These are phyloP conservation scores for Discostella stelligera DNA, from an alignment of 352 stramenopile species.

Conservation along the genomic window DNA sequence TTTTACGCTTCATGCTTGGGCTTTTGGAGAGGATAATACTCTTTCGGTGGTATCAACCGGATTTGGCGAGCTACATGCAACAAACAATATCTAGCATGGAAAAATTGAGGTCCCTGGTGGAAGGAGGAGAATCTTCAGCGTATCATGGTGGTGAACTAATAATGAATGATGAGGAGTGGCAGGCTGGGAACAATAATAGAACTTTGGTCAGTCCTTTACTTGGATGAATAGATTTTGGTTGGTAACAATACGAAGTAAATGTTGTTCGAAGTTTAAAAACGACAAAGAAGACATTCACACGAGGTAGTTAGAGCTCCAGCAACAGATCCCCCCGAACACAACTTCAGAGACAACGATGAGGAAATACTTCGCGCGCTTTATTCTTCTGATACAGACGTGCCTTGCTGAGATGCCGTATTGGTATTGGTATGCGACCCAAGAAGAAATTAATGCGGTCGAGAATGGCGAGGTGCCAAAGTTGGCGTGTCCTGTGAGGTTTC, in stretches of 20 bases:
- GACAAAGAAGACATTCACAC: background rate
- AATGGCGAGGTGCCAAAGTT: slow-evolving; percentile 19
- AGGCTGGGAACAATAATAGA: slow-evolving; percentile 17
- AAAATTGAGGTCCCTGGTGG: slow-evolving; percentile 41
- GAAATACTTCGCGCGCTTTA: background rate
- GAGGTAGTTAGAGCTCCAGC: too few species aligned
- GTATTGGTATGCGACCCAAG: slow-evolving; percentile 16
- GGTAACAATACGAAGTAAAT: background rate
- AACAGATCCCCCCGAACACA: too few species aligned
- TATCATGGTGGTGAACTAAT: slow-evolving; percentile 31
- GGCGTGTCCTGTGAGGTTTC: slow-evolving; percentile 9
- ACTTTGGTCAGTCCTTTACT: slow-evolving; percentile 34
- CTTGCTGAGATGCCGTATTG: slow-evolving; percentile 20
- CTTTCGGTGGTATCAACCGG: slow-evolving; percentile 41
- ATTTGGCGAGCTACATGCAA: slow-evolving; percentile 52
- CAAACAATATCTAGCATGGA: slow-evolving; percentile 46
- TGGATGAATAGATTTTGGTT: slow-evolving; percentile 3
- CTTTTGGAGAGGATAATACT: slow-evolving; percentile 34
- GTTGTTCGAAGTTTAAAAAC: background rate
- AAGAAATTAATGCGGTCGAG: slow-evolving; percentile 19
- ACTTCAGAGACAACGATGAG: background rate
- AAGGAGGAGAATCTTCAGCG: slow-evolving; percentile 28
- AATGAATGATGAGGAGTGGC: slow-evolving; percentile 33
- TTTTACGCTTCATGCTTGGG: slow-evolving; percentile 32
- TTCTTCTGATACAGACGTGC: slow-evolving; percentile 9